Evolutionary conservation across 805 yeast species (phyloP).

Genomic region (Spathaspora hagerdaliae): DNA sequence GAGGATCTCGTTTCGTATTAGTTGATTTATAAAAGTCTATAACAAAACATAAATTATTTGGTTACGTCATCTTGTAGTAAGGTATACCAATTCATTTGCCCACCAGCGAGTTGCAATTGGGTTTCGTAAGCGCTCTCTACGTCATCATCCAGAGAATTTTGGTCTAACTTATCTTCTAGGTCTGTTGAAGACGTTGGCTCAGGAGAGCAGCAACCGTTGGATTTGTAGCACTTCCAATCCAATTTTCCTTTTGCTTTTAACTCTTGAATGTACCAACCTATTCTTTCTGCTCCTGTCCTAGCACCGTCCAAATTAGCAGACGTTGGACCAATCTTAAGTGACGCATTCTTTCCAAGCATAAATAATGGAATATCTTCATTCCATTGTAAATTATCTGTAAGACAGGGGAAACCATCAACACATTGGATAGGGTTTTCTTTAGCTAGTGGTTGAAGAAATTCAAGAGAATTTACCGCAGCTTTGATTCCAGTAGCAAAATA

Average conservation of each 20-base stretch:
- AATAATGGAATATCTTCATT: conserved; percentile 33
- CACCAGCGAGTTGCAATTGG: conserved; percentile 20
- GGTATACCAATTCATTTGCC: conserved; percentile 25
- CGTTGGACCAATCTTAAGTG: conserved; percentile 40
- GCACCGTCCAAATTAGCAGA: conserved; percentile 47
- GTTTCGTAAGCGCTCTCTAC: conserved; percentile 12
- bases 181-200: no score
- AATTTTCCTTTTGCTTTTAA: conserved; percentile 9
- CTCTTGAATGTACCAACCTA: conserved; percentile 35
- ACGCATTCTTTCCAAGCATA: conserved; percentile 41
- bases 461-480: conserved; percentile 24
- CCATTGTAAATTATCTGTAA: conserved; percentile 44
- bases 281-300: conserved; percentile 41
- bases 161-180: not conserved
- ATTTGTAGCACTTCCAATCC: conserved; percentile 6
- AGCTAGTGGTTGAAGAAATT: conserved; percentile 26
- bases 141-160: not conserved
- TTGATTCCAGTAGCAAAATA: conserved; percentile 41
- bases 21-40: not conserved
- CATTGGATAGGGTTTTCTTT: conserved; percentile 24
- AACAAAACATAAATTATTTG: no score
- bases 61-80: conserved; percentile 9
- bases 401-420: conserved; percentile 38
- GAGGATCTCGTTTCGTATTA: conserved; percentile 35
- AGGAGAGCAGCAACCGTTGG: not conserved